Evolutionary conservation across 495 filamentous ascomycete species (phyloP).

Genomic region (Pyronema omphalodes): DNA sequence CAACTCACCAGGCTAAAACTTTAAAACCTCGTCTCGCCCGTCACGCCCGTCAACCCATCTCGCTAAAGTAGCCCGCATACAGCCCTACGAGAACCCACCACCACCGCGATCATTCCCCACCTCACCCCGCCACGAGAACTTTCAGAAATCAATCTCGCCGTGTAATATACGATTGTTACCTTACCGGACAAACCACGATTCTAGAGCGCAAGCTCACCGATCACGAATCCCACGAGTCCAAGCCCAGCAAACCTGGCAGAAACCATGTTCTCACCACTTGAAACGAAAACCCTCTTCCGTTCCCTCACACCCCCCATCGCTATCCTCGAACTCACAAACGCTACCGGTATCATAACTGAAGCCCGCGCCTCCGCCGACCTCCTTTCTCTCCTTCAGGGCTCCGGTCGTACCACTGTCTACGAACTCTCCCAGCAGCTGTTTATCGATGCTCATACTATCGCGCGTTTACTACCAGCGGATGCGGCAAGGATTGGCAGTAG

Average conservation of each 20-base stretch:
- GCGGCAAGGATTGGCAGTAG: slow-evolving; percentile 17
- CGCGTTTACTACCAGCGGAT: slow-evolving; percentile 12
- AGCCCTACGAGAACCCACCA: too few species aligned
- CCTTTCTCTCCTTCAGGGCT: slow-evolving; percentile 5
- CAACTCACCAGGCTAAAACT: too few species aligned
- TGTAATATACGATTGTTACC: too few species aligned
- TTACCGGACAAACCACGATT: too few species aligned
- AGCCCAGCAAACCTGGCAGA: not conserved
- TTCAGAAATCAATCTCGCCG: too few species aligned
- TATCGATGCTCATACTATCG: slow-evolving; percentile 14
- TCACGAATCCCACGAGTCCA: too few species aligned
- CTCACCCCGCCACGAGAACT: too few species aligned
- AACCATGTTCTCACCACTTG: slow-evolving; percentile 9
- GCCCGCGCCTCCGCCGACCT: slow-evolving; percentile 10
- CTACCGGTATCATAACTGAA: slow-evolving; percentile 15
- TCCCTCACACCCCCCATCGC: slow-evolving; percentile 8
- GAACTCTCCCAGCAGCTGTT: slow-evolving; percentile 16
- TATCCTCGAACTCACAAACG: slow-evolving; percentile 14
- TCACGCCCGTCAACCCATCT: too few species aligned
- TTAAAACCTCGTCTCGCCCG: too few species aligned
- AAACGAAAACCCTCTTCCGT: slow-evolving; percentile 16
- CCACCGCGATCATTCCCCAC: too few species aligned
- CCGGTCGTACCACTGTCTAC: slow-evolving; percentile 16
- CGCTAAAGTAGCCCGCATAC: too few species aligned
- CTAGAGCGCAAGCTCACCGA: too few species aligned